A percentile compares a stretch with the other conserved stretches of the same genome.
Evolutionary conservation across 495 filamentous ascomycete species (phyloP).

Genomic region (Talaromyces thailandensis): DNA sequence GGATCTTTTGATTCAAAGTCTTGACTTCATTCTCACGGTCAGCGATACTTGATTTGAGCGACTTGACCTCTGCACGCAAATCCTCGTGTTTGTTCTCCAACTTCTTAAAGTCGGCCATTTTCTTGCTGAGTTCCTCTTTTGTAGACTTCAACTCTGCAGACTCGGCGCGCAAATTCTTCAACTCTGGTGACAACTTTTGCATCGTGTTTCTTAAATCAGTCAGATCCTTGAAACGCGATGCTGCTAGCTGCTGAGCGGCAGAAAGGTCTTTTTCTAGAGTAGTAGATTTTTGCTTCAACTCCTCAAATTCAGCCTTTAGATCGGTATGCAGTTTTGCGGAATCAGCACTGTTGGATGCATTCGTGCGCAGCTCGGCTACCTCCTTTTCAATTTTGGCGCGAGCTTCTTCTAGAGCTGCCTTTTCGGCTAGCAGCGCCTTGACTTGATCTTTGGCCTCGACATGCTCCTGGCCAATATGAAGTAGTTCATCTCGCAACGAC

Average conservation of each 20-base stretch:
- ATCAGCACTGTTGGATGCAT: slow-evolving; percentile 36
- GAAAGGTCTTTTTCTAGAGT: slow-evolving; percentile 75
- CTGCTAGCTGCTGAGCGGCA: slow-evolving; percentile 76
- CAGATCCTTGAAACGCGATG: slow-evolving; percentile 79
- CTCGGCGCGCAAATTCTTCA: slow-evolving; percentile 66
- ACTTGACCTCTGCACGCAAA: slow-evolving; percentile 59
- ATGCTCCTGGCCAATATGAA: slow-evolving; percentile 68
- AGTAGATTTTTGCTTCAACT: slow-evolving; percentile 57
- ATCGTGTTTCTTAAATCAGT: slow-evolving; percentile 68
- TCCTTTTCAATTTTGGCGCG: slow-evolving; percentile 58
- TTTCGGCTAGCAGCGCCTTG: slow-evolving; percentile 55
- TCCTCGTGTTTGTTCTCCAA: slow-evolving; percentile 78
- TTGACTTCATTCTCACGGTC: slow-evolving; percentile 73
- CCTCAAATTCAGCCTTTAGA: slow-evolving; percentile 63
- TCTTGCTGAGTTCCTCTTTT: slow-evolving; percentile 63
- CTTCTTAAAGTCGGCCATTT: slow-evolving; percentile 57
- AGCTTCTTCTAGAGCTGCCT: slow-evolving; percentile 49
- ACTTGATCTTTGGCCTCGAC: slow-evolving; percentile 75
- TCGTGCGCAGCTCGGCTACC: slow-evolving; percentile 47
- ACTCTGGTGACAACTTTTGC: slow-evolving; percentile 79
- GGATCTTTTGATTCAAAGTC: slow-evolving; percentile 62
- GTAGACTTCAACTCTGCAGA: slow-evolving; percentile 58
- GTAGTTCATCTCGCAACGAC: slow-evolving; percentile 65
- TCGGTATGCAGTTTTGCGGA: slow-evolving; percentile 47
- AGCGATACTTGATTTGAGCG: slow-evolving; percentile 55